A percentile compares a stretch with the other conserved stretches of the same genome.
These are phyloP conservation scores for Starmerella potacharoeniae DNA, from an alignment of 805 yeast species.

Conservation along the genomic window DNA sequence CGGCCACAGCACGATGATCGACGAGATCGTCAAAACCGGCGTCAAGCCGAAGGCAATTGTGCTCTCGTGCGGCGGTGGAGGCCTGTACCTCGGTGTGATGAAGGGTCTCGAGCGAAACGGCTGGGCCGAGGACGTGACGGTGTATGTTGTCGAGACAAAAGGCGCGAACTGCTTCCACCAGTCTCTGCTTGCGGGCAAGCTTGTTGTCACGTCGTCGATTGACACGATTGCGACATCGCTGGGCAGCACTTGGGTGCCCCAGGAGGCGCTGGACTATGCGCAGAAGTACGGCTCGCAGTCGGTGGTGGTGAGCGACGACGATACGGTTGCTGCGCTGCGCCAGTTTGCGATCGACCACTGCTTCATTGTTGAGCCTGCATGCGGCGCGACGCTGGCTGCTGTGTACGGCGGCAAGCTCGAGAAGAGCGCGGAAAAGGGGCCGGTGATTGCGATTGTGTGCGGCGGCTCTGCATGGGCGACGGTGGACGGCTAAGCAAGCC, in stretches of 20 bases:
- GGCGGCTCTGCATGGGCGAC: slow-evolving; percentile 18
- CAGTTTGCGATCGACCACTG: slow-evolving; percentile 41
- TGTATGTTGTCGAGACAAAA: slow-evolving; percentile 45
- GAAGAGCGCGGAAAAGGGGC: slow-evolving; percentile 3
- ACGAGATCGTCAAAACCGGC: slow-evolving; percentile 68
- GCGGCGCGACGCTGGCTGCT: slow-evolving; percentile 56
- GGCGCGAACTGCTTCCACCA: slow-evolving; percentile 31
- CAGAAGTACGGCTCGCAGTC: slow-evolving; percentile 34
- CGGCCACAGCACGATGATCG: slow-evolving; percentile 88
- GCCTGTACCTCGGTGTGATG: slow-evolving; percentile 78
- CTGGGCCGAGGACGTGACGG: slow-evolving; percentile 27
- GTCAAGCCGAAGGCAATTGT: slow-evolving; percentile 67
- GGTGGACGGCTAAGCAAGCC: background rate
- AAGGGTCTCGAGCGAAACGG: slow-evolving; percentile 58
- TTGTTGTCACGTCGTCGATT: slow-evolving; percentile 34
- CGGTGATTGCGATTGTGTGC: slow-evolving; percentile 19
- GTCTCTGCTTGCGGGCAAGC: slow-evolving; percentile 38
- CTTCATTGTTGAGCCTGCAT: slow-evolving; percentile 55
- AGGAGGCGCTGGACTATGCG: slow-evolving; percentile 38
- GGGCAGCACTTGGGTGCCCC: slow-evolving; percentile 50
- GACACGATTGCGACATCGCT: slow-evolving; percentile 51
- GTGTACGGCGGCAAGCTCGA: slow-evolving; percentile 19
- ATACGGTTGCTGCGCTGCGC: slow-evolving; percentile 45
- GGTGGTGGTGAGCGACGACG: slow-evolving; percentile 40
- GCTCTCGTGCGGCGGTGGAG: slow-evolving; percentile 95